Conservation (phyloP, 768 basidiomycete genomes). For the Pleurotus tuber-regium region DNA sequence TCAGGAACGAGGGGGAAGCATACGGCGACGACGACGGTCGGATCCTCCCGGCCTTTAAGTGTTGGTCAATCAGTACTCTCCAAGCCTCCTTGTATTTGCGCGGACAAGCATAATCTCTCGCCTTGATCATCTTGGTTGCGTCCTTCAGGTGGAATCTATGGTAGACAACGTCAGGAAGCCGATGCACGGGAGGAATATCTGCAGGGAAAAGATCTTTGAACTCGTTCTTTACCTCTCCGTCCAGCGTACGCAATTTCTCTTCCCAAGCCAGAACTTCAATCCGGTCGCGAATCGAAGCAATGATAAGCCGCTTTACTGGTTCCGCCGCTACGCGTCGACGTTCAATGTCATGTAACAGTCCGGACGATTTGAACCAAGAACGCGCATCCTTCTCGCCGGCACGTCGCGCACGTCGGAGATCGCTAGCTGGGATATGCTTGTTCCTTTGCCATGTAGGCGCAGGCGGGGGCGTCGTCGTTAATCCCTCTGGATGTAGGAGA, state of each 20-base stretch:
- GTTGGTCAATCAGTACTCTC: conserved; percentile 28
- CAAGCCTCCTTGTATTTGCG: conserved; percentile 31
- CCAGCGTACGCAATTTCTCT: conserved; percentile 4
- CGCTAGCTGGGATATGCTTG: no score
- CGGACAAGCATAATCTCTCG: conserved; percentile 27
- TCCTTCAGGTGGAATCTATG: conserved; percentile 26
- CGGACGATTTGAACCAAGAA: not conserved
- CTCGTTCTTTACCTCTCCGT: conserved; percentile 15
- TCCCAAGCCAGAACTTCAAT: not conserved
- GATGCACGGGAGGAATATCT: conserved; percentile 27
- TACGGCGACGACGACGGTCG: conserved; percentile 22
- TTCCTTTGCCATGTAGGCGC: no score
- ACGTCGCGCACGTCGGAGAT: not conserved
- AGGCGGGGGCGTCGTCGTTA: no score
- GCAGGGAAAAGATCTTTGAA: conserved; percentile 20
- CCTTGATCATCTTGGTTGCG: conserved; percentile 20
- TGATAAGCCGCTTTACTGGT: not conserved
- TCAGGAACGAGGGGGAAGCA: conserved; percentile 36
- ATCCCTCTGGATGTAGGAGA: not conserved
- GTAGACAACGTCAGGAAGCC: conserved; percentile 21
- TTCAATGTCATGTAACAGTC: not conserved
- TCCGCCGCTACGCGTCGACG: not conserved
- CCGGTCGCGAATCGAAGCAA: not conserved
- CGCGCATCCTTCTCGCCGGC: not conserved
- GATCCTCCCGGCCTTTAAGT: conserved; percentile 29